Evolutionary conservation across 441 rosid genomes (phyloP).

Genomic region (Cnidoscolus chayamansa): DNA sequence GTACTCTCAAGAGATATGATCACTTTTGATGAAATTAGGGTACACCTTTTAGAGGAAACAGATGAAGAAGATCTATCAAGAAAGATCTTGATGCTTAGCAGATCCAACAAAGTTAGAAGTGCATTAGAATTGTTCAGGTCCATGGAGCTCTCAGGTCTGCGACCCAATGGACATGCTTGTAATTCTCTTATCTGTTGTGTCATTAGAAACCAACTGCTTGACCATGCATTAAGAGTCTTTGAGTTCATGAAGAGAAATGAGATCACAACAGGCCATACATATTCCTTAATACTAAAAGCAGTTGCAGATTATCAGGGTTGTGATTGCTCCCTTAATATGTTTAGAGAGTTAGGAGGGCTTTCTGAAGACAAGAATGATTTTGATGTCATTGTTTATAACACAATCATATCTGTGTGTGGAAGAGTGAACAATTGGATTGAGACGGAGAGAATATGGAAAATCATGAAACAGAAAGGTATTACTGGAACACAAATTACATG

Average conservation of each 20-base stretch:
- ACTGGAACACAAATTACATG: constrained; percentile 61
- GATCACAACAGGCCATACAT: constrained; percentile 57
- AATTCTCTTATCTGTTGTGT: constrained; percentile 72
- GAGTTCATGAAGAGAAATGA: constrained; percentile 46
- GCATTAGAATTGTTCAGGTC: constrained; percentile 62
- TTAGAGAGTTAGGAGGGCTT: constrained; percentile 44
- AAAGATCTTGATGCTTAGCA: constrained; percentile 68
- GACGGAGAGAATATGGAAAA: constrained; percentile 60
- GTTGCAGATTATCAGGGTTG: constrained; percentile 49
- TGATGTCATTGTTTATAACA: constrained; percentile 73
- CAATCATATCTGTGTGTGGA: constrained; percentile 66
- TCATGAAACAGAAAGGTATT: constrained; percentile 49
- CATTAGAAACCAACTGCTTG: constrained; percentile 46
- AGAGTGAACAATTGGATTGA: constrained; percentile 47
- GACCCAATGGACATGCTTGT: constrained; percentile 55
- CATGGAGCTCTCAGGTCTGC: constrained; percentile 49
- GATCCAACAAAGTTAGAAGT: constrained; percentile 69
- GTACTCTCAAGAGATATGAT: constrained; percentile 8
- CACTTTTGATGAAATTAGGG: constrained; percentile 22
- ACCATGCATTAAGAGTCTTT: constrained; percentile 50
- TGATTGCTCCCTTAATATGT: constrained; percentile 55
- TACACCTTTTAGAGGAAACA: constrained; percentile 61
- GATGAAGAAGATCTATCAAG: constrained; percentile 57
- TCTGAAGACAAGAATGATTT: constrained; percentile 34
- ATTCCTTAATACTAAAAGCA: constrained; percentile 61